Evolutionary conservation across 1,139 yeast species (phyloP), one percentile per base, ranked within the genome.

Genomic region (Geotrichum klebahnii): DNA sequence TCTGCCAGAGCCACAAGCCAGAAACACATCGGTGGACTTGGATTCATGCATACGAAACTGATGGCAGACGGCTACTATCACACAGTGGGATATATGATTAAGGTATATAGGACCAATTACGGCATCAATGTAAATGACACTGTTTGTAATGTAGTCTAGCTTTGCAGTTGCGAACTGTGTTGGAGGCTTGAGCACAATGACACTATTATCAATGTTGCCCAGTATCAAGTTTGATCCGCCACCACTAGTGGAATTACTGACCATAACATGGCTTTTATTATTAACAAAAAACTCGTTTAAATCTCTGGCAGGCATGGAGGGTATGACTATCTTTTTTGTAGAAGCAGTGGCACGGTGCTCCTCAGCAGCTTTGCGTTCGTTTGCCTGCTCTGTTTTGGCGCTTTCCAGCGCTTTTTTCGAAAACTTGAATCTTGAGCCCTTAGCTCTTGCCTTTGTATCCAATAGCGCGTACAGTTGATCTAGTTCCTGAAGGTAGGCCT

Each of bases 31-130:
- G 3, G 49, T 41, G 22, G 22, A 5, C 3, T 14, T 39, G 10
- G 54, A 51, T 12, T 44, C 38, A 23, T 51, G 54, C 24, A 51
- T 44, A 14, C 54, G 44, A 19, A 48, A 41, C 44, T 51, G 54
- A 16, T 51, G 54, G 44, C 54, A 51, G 17, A 26, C 19, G 12
- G 35, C 35, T 2, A 51, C 24, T 1, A 51, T 19, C 2, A 48
- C 36, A 22, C 48, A 33, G 29, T 32, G 6, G 14, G 12, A 16
- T 10, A 51, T 12, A 22, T 38, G 19, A 28, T 32, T 42, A 20
- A 51, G 22, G 37, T 51, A 51, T 3, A 48, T 24, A n/a, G 54
- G 52, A n/a, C 54, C 54, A 3, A 26, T 29, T 24, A 51, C 36
- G 26, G 40, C 22, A 23, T 39, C 44, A 9, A 39, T 31, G 26